Base-by-base conservation (phyloP, 768 basidiomycete genomes). In the Holtermanniella nyarrowii region DNA sequence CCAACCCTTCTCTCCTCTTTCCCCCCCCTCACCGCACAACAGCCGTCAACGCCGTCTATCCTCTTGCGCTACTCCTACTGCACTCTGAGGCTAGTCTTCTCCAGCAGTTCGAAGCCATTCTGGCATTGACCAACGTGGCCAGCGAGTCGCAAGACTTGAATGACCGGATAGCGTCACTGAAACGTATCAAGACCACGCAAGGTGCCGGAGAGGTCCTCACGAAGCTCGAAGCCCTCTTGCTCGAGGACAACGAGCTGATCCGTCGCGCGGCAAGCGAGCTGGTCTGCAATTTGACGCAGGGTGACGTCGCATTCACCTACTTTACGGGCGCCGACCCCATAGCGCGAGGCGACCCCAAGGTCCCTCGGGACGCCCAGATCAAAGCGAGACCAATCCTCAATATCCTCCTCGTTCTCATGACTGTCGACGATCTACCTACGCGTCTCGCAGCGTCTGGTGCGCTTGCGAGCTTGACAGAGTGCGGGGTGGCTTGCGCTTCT, bases 61-160 rank as follows among this genome's bases (percentile, higher is more conserved):
- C 90, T 0, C 76, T 97, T 46, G 79, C 84, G 7, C 65, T 81
- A 24, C 74, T 95, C 50, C 76, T 97, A 21, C 78, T 80, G 39
- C 81, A 85, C 63, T 72, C 80, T 1, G 77, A 80, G 0, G 79
- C 87, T 7, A 82, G 73, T 43, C 78, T 85, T 26, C 74, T 97
- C 4, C 88, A 95, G 64, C 79, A 79, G 39, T 99, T 99, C 62
- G 95, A 99, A 70, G 82, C 82, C 3, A 76, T 91, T 60, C 96
- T 97, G 93, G 91, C 89, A 1, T 76, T 99, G 48, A 99, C 95
- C 5, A 99, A 99, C 68, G 74, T 97, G 41, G 83, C 93, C 0
- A 16, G 31, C 31, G 7, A 7, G 31, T 90, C 89, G 16, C 78
- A 86, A 47, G 79, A 79, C 45, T 45, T 57, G n/a, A 40, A 41